A percentile compares a stretch with the other conserved stretches of the same genome.
These are phyloP conservation scores for Backusella tuberculispora DNA, from an alignment of 192 early-diverging fungal genomes.

Conservation along the genomic window DNA sequence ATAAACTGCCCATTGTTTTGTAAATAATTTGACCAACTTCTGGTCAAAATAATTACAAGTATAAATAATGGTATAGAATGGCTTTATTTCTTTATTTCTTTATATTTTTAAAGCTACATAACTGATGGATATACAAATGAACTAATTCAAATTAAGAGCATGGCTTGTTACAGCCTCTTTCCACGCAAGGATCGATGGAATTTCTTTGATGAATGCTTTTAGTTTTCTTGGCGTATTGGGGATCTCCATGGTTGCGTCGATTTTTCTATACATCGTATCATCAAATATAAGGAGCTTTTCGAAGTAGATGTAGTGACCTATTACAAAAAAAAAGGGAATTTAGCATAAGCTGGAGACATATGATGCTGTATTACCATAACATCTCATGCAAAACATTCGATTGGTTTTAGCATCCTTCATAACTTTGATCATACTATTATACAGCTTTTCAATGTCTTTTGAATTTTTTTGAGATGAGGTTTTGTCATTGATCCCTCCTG, in stretches of 20 bases:
- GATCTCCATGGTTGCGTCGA: not conserved
- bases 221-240: constrained; percentile 2
- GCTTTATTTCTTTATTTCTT: too few species aligned
- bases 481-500: constrained; percentile 4
- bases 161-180: not conserved
- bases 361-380: not conserved
- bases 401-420: not conserved
- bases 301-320: constrained; percentile 3
- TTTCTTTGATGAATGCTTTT: not conserved
- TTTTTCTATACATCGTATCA: not conserved
- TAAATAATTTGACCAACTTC: too few species aligned
- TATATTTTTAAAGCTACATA: too few species aligned
- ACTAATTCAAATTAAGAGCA: too few species aligned
- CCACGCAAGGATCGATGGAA: constrained; percentile 14
- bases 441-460: constrained; percentile 16
- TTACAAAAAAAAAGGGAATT: not conserved
- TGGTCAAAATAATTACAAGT: too few species aligned
- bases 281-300: not conserved
- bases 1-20: too few species aligned
- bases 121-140: too few species aligned
- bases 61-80: too few species aligned
- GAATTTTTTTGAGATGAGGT: not conserved
- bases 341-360: not conserved
- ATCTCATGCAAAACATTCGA: not conserved
- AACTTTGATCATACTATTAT: not conserved